A percentile compares a stretch with the other conserved stretches of the same genome.
These are phyloP conservation scores for Camelina sativa DNA, from an alignment of 345 rosid species.

Conservation along the genomic window DNA sequence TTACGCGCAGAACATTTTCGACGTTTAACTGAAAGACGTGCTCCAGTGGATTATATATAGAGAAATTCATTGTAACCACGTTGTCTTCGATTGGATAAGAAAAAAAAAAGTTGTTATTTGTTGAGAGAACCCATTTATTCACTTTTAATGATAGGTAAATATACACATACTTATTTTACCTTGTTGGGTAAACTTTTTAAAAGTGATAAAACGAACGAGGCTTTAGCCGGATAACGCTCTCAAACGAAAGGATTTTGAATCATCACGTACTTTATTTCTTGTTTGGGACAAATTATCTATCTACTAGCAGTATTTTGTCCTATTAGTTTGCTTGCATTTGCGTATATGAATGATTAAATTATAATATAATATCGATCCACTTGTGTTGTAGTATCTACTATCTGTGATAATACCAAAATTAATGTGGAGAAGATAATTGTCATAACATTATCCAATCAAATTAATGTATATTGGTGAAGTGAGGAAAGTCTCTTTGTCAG, in stretches of 20 bases:
- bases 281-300: conserved; percentile 12
- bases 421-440: not conserved
- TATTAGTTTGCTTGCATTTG: not conserved
- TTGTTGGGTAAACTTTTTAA: not conserved
- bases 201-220: not conserved
- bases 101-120: not conserved
- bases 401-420: not conserved
- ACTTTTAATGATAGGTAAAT: not conserved
- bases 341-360: not conserved
- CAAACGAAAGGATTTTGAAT: not conserved
- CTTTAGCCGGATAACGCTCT: not conserved
- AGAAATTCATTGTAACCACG: conserved; percentile 27
- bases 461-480: not conserved
- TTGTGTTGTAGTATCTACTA: not conserved
- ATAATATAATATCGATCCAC: not conserved
- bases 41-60: not conserved
- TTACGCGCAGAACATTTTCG: not conserved
- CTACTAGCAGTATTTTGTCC: not conserved
- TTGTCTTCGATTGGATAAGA: not conserved
- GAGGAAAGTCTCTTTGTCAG: not conserved
- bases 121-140: not conserved
- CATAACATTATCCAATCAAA: not conserved
- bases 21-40: conserved; percentile 41
- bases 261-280: conserved; percentile 20
- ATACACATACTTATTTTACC: not conserved